Evolutionary conservation across 495 filamentous ascomycete species (phyloP), one percentile per base, ranked within the genome.

Genomic region (Neurospora pannonica): DNA sequence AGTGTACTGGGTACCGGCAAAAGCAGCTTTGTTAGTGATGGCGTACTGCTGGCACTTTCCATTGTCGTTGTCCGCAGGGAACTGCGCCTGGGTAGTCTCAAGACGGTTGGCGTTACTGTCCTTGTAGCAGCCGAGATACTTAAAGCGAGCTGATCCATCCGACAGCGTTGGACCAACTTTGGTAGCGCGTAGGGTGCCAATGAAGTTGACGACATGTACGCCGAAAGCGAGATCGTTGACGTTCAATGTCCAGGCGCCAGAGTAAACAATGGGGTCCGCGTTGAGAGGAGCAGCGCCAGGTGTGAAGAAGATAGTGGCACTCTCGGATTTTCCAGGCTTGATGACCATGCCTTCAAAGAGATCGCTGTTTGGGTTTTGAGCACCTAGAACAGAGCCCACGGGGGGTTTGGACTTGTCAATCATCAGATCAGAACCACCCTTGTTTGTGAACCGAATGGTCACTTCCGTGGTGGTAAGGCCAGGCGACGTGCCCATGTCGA

Each of bases 211-310:
- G 3, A 80, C 76, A 62, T 83, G 81, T 21, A 83, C 78, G 46
- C 80, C 79, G 70, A 83, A 82, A 19, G 75, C 78, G 3, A 82
- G 74, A 72, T 86, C 84, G 74, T 84, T 79, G 10, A 80, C 80
- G 74, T 86, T 86, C 36, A 85, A 72, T 19, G 80, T 84, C 84
- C 84, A 85, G 21, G 76, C 72, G 40, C 78, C 82, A 38, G 75
- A 77, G 67, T 78, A 79, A 4, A 71, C 21, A 24, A 78, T 31
- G 17, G 78, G 54, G 36, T 75, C 73, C 4, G 74, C 43, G 38
- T 84, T 84, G 36, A 76, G 74, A 43, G 75, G 60, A 8, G 75
- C 71, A 1, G 74, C 28, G 39, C 69, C 46, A 31, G 81, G 80
- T 10, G 76, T 75, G 74, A 84, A 84, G 37, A 78, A 74, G 21